These are phyloP conservation scores for Trichoderma erinaceum DNA, from an alignment of 495 filamentous ascomycete species.

Conservation along the genomic window DNA sequence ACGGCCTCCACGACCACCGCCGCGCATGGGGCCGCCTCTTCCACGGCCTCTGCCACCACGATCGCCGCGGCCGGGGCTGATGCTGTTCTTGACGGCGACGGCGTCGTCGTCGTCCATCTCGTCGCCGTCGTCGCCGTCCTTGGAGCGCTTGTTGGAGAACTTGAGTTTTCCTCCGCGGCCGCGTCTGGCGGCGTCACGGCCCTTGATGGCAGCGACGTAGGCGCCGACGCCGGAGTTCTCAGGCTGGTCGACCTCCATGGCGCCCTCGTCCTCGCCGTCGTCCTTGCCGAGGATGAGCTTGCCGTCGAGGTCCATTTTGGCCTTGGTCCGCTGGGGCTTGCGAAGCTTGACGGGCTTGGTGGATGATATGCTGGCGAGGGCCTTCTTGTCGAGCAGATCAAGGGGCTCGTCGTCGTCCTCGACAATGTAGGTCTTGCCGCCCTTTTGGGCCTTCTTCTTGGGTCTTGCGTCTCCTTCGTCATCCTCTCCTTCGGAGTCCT, in stretches of 20 bases:
- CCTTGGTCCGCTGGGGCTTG: constrained; percentile 52
- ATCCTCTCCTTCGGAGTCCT: constrained; percentile 53
- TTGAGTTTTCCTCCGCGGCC: constrained; percentile 83
- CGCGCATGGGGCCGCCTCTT: constrained; percentile 22
- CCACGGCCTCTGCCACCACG: constrained; percentile 24
- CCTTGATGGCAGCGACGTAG: constrained; percentile 84
- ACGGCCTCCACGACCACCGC: constrained; percentile 26
- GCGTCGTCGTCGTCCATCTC: constrained; percentile 65
- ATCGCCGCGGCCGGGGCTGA: constrained; percentile 22
- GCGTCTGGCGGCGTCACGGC: constrained; percentile 72
- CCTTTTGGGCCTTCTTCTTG: constrained; percentile 52
- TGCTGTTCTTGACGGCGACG: constrained; percentile 42
- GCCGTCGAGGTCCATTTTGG: constrained; percentile 76
- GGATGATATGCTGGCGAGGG: constrained; percentile 86
- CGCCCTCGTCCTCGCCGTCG: constrained; percentile 46
- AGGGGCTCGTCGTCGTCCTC: constrained; percentile 91
- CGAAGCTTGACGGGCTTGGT: constrained; percentile 67
- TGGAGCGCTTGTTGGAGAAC: constrained; percentile 64
- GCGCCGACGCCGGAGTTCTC: constrained; percentile 69
- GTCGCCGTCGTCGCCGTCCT: constrained; percentile 49
- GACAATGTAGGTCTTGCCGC: constrained; percentile 72
- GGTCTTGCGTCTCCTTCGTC: constrained; percentile 47
- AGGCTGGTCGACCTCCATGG: constrained; percentile 49
- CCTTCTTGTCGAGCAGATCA: constrained; percentile 81
- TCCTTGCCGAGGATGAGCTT: constrained; percentile 72